A percentile compares a stretch with the other conserved stretches of the same genome.
Evolutionary conservation across 805 yeast species (phyloP).

Genomic region (Kregervanrija fluxuum): DNA sequence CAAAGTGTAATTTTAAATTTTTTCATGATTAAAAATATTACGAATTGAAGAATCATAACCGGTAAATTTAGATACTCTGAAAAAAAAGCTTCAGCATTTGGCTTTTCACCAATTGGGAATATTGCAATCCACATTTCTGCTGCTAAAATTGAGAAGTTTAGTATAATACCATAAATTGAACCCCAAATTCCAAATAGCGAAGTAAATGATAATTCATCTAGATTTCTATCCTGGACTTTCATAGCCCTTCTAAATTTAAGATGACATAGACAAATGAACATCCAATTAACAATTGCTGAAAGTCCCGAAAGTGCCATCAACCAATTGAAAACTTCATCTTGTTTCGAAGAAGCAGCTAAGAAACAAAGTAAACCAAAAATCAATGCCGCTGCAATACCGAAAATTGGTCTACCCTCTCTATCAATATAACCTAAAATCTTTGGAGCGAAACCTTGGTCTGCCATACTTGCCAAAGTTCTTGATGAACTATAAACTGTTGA

Average conservation of each 20-base stretch:
- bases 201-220: slow-evolving; percentile 54
- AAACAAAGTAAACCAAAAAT: slow-evolving; percentile 50
- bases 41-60: slow-evolving; percentile 42
- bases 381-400: slow-evolving; percentile 46
- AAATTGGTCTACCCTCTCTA: slow-evolving; percentile 63
- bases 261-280: slow-evolving; percentile 54
- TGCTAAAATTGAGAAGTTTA: slow-evolving; percentile 49
- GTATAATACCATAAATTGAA: slow-evolving; percentile 47
- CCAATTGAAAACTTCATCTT: slow-evolving; percentile 60
- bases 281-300: slow-evolving; percentile 69
- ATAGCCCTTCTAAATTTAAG: slow-evolving; percentile 60
- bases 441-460: slow-evolving; percentile 60
- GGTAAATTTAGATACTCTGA: slow-evolving; percentile 53
- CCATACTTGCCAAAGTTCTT: slow-evolving; percentile 54
- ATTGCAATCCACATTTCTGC: slow-evolving; percentile 76
- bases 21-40: slow-evolving; percentile 26
- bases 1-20: slow-evolving; percentile 36
- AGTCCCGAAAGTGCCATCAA: slow-evolving; percentile 62
- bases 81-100: slow-evolving; percentile 51
- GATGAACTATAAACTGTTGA: slow-evolving; percentile 62
- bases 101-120: slow-evolving; percentile 48
- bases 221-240: slow-evolving; percentile 49
- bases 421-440: slow-evolving; percentile 54
- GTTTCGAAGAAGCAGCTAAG: slow-evolving; percentile 46
- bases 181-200: slow-evolving; percentile 62